Percentiles rank a stretch among this genome's conserved stretches.
Evolutionary conservation across 495 filamentous ascomycete genomes (phyloP).

Genomic region (Aspergillus diversus): DNA sequence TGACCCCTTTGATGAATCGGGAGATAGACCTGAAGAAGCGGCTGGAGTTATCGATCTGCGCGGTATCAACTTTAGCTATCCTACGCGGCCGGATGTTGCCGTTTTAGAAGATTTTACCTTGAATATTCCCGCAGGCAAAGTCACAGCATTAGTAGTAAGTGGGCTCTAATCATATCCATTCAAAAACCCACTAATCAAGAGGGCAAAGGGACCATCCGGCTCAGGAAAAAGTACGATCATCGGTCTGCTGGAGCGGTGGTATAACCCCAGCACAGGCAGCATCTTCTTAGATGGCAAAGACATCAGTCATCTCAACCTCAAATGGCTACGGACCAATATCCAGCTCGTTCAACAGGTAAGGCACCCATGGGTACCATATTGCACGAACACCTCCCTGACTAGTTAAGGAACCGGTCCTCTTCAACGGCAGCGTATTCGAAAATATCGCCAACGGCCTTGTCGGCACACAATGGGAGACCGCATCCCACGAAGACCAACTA

Average conservation of each 20-base stretch:
- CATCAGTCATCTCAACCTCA: slow-evolving; percentile 71
- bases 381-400: too few relatives aligned
- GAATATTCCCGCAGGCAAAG: slow-evolving; percentile 44
- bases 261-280: slow-evolving; percentile 73
- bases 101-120: slow-evolving; percentile 46
- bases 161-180: background rate
- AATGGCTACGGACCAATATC: slow-evolving; percentile 82
- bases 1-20: slow-evolving; percentile 25
- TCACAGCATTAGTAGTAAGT: slow-evolving; percentile 49
- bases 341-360: slow-evolving; percentile 63
- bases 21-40: background rate
- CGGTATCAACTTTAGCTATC: slow-evolving; percentile 63
- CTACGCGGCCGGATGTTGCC: slow-evolving; percentile 38
- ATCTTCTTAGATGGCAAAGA: slow-evolving; percentile 78
- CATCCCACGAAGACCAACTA: slow-evolving; percentile 49
- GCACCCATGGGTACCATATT: too few relatives aligned
- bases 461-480: slow-evolving; percentile 62
- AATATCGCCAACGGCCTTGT: slow-evolving; percentile 80
- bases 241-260: slow-evolving; percentile 73
- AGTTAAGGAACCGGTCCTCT: slow-evolving; percentile 52
- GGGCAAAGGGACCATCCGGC: slow-evolving; percentile 50
- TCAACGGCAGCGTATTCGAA: slow-evolving; percentile 74
- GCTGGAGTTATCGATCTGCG: background rate
- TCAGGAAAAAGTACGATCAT: slow-evolving; percentile 66
- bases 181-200: background rate